Evolutionary conservation across 495 filamentous ascomycete genomes (phyloP).

Genomic region (Bombardia bombarda): DNA sequence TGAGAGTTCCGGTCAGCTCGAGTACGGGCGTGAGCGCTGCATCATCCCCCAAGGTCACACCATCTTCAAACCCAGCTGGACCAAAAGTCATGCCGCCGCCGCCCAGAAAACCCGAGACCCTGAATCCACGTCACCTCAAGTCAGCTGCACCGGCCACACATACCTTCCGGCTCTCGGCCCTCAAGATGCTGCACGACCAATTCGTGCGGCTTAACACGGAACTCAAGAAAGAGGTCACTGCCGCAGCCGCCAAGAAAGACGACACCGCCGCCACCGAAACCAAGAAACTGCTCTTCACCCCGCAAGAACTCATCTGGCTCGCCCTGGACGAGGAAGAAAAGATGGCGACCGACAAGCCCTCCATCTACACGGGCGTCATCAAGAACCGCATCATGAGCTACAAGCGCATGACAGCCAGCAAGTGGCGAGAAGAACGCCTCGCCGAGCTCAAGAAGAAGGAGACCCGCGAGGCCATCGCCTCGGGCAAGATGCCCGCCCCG

Average conservation of each 20-base stretch:
- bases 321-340: slow-evolving; percentile 82
- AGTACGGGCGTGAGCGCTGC: no score
- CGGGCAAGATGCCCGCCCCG: slow-evolving; percentile 12
- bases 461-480: slow-evolving; percentile 10
- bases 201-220: slow-evolving; percentile 66
- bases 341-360: slow-evolving; percentile 52
- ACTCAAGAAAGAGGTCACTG: slow-evolving; percentile 44
- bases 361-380: slow-evolving; percentile 74
- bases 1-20: no score
- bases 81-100: slow-evolving; percentile 5
- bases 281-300: slow-evolving; percentile 46
- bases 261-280: slow-evolving; percentile 31
- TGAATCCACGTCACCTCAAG: slow-evolving; percentile 76
- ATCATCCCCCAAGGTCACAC: neutral
- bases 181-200: slow-evolving; percentile 67
- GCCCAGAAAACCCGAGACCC: slow-evolving; percentile 37
- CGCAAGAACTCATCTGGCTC: slow-evolving; percentile 65
- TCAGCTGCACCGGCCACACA: slow-evolving; percentile 60
- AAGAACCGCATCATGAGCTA: slow-evolving; percentile 67
- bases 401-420: slow-evolving; percentile 58
- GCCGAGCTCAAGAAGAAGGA: slow-evolving; percentile 22
- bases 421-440: slow-evolving; percentile 53
- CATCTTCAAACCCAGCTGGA: neutral
- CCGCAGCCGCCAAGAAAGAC: no score
- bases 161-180: slow-evolving; percentile 53